These are phyloP conservation scores for Boletus edulis DNA, from an alignment of 768 basidiomycete genomes.

Conservation along the genomic window DNA sequence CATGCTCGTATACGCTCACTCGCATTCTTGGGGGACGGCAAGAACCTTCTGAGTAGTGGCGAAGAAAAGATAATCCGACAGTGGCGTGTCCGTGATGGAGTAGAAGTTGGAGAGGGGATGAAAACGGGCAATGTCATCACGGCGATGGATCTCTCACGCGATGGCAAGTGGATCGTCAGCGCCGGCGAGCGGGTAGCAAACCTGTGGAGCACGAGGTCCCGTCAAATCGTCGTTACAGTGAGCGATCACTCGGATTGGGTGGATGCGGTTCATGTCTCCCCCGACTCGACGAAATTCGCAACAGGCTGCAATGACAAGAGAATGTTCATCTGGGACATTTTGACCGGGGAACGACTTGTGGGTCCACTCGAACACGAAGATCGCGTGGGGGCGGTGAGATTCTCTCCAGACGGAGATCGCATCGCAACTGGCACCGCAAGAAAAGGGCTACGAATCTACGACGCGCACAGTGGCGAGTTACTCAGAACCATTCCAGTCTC, in stretches of 20 bases:
- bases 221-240: background rate
- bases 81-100: background rate
- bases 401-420: constrained; percentile 5
- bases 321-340: background rate
- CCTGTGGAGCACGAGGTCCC: background rate
- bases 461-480: background rate
- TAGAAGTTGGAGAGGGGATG: background rate
- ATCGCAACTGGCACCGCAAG: background rate
- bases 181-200: background rate
- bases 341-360: background rate
- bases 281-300: constrained; percentile 3
- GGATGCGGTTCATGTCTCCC: background rate
- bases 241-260: background rate
- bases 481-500: background rate
- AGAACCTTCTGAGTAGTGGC: background rate
- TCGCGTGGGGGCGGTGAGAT: background rate
- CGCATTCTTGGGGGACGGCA: background rate
- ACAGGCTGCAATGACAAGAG: background rate
- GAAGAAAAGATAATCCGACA: background rate
- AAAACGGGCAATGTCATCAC: background rate
- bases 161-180: background rate
- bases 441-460: background rate
- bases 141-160: background rate
- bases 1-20: background rate
- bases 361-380: background rate